A percentile compares a stretch with the other conserved stretches of the same genome.
phyloP scores from a whole-genome alignment of 164 flowering plant genomes.

The Amborella trichopoda region DNA sequence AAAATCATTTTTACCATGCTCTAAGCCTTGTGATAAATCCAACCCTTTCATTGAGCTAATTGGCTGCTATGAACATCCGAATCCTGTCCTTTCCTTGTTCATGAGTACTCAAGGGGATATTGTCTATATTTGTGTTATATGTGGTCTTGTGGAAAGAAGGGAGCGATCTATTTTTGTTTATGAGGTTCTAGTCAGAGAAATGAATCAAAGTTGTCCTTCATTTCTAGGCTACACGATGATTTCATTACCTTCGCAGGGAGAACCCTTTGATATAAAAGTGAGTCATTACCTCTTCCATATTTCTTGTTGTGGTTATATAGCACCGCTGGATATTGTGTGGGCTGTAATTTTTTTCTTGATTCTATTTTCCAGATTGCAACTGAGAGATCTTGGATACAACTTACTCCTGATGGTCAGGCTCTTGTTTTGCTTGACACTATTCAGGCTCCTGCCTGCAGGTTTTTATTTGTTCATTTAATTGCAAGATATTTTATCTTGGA shows the following conservation, averaged over 20 bases:
- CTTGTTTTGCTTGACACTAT: slow-evolving; percentile 53
- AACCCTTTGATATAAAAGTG: slow-evolving; percentile 38
- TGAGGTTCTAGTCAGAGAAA: slow-evolving; percentile 28
- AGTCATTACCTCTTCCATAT: slow-evolving; percentile 11
- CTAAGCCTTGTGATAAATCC: slow-evolving; percentile 17
- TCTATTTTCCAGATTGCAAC: slow-evolving; percentile 29
- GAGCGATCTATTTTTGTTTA: slow-evolving; percentile 47
- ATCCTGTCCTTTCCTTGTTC: slow-evolving; percentile 43
- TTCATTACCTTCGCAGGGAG: slow-evolving; percentile 23
- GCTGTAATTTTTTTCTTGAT: slow-evolving; percentile 2
- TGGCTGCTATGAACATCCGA: slow-evolving; percentile 63
- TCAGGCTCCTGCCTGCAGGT: slow-evolving; percentile 86
- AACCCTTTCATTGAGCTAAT: slow-evolving; percentile 33
- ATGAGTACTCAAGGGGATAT: slow-evolving; percentile 26
- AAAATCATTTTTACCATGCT: not conserved
- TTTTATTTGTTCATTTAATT: not conserved
- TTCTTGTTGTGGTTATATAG: not conserved
- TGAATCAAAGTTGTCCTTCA: slow-evolving; percentile 43
- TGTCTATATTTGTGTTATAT: slow-evolving; percentile 48
- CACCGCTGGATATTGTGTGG: not conserved
- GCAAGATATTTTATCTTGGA: not conserved
- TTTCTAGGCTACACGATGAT: slow-evolving; percentile 56
- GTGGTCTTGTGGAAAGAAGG: slow-evolving; percentile 34
- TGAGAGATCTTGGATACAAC: slow-evolving; percentile 50
- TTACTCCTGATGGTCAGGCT: slow-evolving; percentile 60